phyloP scores from a whole-genome alignment of 2,329 filamentous ascomycete species.

The Shiraia bambusicola region DNA sequence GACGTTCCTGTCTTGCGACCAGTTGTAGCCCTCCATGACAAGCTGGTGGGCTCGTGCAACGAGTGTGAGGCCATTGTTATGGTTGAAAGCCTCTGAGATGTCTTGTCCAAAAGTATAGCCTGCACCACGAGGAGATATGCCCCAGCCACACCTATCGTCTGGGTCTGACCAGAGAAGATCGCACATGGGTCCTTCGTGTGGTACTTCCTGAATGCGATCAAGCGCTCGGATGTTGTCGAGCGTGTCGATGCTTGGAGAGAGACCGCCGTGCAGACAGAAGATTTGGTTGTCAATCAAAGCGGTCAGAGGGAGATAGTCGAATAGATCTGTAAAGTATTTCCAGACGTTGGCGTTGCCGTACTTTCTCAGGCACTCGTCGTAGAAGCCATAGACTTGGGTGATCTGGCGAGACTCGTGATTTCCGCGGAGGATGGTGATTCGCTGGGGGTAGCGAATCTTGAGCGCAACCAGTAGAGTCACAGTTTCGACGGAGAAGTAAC shows the following conservation, averaged over 20 bases:
- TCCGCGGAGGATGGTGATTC: constrained; percentile 96
- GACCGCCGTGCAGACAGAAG: constrained; percentile 70
- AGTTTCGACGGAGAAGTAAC: constrained; percentile 98
- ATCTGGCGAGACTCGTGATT: constrained; percentile 80
- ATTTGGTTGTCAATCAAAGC: constrained; percentile 74
- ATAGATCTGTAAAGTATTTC: constrained; percentile 78
- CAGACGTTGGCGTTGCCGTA: constrained; percentile 77
- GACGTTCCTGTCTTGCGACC: constrained; percentile 97
- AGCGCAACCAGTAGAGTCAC: constrained; percentile 93
- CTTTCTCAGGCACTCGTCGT: constrained; percentile 75
- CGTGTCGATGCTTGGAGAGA: constrained; percentile 72
- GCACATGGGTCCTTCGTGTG: constrained; percentile 75
- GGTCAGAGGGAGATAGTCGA: constrained; percentile 73
- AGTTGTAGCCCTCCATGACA: constrained; percentile 99
- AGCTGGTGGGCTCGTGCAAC: constrained; percentile 96
- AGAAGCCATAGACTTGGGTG: constrained; percentile 77
- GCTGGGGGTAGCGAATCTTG: constrained; percentile 96
- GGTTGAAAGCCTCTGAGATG: constrained; percentile 98
- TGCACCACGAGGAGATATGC: constrained; percentile 89
- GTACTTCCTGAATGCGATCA: constrained; percentile 65
- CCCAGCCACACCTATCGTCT: constrained; percentile 94
- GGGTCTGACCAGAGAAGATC: constrained; percentile 84
- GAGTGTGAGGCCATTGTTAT: constrained; percentile 95
- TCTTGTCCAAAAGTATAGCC: constrained; percentile 96
- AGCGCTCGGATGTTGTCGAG: constrained; percentile 66